These are phyloP conservation scores for Colletotrichum godetiae DNA, from an alignment of 2,329 filamentous ascomycete genomes.

Conservation along the genomic window DNA sequence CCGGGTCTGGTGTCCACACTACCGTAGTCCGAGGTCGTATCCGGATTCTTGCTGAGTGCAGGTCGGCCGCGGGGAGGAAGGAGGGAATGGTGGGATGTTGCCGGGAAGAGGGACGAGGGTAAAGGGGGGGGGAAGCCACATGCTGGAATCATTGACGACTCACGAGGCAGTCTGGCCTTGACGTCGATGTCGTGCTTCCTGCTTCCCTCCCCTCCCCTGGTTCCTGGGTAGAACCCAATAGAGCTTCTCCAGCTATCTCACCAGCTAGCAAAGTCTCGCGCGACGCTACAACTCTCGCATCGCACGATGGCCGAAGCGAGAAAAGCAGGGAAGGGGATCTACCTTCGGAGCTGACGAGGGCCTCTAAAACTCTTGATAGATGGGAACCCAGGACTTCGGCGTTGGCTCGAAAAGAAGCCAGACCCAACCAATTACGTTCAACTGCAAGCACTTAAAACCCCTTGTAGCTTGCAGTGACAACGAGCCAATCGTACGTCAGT, in stretches of 20 bases:
- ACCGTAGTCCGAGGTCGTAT: conserved; percentile 16
- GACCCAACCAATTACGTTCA: neutral
- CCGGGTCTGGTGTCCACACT: neutral
- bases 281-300: conserved; percentile 17
- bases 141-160: neutral
- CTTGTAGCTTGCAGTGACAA: conserved; percentile 20
- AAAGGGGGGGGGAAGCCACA: neutral
- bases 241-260: neutral
- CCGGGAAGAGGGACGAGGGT: neutral
- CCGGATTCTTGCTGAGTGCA: neutral
- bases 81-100: neutral
- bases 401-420: neutral
- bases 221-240: conserved; percentile 13
- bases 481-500: conserved; percentile 1
- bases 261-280: conserved; percentile 17
- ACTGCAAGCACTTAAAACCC: conserved; percentile 35
- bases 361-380: neutral
- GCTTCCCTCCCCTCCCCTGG: neutral
- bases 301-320: neutral
- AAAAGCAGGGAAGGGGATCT: neutral
- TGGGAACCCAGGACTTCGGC: no score
- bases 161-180: neutral
- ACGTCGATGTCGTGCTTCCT: neutral
- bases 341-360: neutral
- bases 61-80: neutral